Base-by-base conservation (phyloP, 257 asterid genomes). In the Hygrophila difformis region DNA sequence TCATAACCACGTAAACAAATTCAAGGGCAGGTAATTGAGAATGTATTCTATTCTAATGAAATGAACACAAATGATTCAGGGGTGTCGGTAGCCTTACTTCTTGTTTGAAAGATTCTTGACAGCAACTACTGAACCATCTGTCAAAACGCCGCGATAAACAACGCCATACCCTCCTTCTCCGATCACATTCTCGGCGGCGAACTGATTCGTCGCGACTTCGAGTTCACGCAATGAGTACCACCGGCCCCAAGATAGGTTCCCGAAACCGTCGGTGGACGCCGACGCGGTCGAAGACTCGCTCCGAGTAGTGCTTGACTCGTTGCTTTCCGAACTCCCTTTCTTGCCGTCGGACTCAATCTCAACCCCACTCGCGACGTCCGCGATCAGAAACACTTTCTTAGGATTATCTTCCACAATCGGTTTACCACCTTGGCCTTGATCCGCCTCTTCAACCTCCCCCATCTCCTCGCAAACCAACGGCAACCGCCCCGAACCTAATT, bases 141-240 rank as follows among this genome's bases (percentile, higher is more conserved):
- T 51, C 49, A 77, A 44, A 39, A 67, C 73, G 19, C 82, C 84
- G 15, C 76, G 73, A 56, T 69, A 81, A 15, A 81, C 93, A 26
- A 77, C 33, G n/a, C 93, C 93, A 19, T 77, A 81, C 14, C 93
- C 93, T 18, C 93, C 93, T 57, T 78, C 74, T 14, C 93, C 93
- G 48, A 81, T 65, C 59, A 81, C 82, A 65, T 62, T 74, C 59
- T 59, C 76, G 0, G 26, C 51, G 6, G 73, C 44, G 34, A 81
- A 81, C 12, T 61, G 60, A 33, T 66, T 60, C 0, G 93, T 81
- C 8, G 93, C 88, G 6, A 46, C 34, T 54, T 74, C 66, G 22
- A 81, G 75, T 60, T 77, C 93, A 41, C 44, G 66, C 37, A 75
- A 57, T 45, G 69, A 65, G 61, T 72, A 78, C 80, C 85, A 75